Conservation (phyloP, 129 eudicot genomes). For the Lonicera japonica region DNA sequence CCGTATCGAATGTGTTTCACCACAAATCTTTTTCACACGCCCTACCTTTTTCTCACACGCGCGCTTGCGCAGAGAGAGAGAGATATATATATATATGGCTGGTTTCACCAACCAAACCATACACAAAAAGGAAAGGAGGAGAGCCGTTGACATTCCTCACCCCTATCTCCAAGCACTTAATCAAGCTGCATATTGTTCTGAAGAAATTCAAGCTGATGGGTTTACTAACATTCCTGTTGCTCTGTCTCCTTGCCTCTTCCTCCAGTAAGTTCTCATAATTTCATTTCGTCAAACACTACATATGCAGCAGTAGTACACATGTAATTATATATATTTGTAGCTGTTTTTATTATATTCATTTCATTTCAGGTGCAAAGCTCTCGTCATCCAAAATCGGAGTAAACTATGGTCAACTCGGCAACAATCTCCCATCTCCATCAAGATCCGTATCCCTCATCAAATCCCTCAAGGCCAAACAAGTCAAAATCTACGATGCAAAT, state of each 20-base stretch:
- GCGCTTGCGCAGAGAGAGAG: no score
- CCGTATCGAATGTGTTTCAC: not conserved
- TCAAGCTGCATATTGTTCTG: no score
- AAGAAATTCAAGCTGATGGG: not conserved
- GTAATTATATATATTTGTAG: no score
- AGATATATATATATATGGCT: no score
- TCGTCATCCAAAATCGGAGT: slow-evolving; percentile 51
- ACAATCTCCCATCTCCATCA: slow-evolving; percentile 57
- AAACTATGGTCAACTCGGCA: slow-evolving; percentile 73
- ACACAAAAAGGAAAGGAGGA: not conserved
- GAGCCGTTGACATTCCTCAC: not conserved
- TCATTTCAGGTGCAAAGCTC: slow-evolving; percentile 41
- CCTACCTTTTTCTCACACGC: not conserved
- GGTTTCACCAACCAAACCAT: not conserved
- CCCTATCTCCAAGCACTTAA: no score
- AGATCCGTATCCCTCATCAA: slow-evolving; percentile 52
- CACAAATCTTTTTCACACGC: no score
- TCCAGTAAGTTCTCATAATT: slow-evolving; percentile 2
- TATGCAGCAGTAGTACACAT: no score
- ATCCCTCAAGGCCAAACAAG: slow-evolving; percentile 55
- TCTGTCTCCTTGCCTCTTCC: slow-evolving; percentile 3
- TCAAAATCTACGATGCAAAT: slow-evolving; percentile 66
- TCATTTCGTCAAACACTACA: not conserved
- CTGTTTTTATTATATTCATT: not conserved
- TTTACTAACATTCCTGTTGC: not conserved